Conservation (phyloP, 352 stramenopile species). For the Bremia lactucae region DNA sequence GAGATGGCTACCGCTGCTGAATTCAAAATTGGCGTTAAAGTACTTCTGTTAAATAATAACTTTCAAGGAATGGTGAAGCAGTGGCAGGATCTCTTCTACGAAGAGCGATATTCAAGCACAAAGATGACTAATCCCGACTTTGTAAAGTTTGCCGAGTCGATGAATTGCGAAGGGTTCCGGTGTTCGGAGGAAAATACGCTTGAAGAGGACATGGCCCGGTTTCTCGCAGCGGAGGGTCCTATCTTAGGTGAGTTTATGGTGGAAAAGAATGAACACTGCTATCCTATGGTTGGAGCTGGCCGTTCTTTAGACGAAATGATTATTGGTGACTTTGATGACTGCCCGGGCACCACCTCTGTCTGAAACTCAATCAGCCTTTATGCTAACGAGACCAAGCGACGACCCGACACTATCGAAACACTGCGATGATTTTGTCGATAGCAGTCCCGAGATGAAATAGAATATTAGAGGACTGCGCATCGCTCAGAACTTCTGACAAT, state of each 20-base stretch:
- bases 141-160: slow-evolving; percentile 86
- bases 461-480: too few relatives aligned
- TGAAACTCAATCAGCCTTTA: slow-evolving; percentile 32
- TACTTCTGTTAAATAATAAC: slow-evolving; percentile 94
- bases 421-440: too few relatives aligned
- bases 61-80: slow-evolving; percentile 97
- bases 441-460: too few relatives aligned
- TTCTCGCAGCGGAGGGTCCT: slow-evolving; percentile 89
- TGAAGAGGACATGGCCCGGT: slow-evolving; percentile 86
- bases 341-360: slow-evolving; percentile 83
- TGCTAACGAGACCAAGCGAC: too few relatives aligned
- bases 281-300: slow-evolving; percentile 90
- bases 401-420: too few relatives aligned
- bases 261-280: slow-evolving; percentile 90
- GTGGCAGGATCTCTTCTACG: slow-evolving; percentile 95
- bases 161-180: slow-evolving; percentile 89
- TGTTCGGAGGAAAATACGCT: slow-evolving; percentile 85
- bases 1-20: slow-evolving; percentile 93
- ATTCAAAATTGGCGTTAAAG: slow-evolving; percentile 91
- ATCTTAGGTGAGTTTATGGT: slow-evolving; percentile 91
- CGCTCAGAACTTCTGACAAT: too few relatives aligned
- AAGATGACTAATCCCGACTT: slow-evolving; percentile 92
- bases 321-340: slow-evolving; percentile 91
- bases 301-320: slow-evolving; percentile 92
- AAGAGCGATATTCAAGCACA: slow-evolving; percentile 87